Base-by-base conservation (phyloP, 2,329 filamentous ascomycete genomes). In the Emmonsiellopsis sp. region DNA sequence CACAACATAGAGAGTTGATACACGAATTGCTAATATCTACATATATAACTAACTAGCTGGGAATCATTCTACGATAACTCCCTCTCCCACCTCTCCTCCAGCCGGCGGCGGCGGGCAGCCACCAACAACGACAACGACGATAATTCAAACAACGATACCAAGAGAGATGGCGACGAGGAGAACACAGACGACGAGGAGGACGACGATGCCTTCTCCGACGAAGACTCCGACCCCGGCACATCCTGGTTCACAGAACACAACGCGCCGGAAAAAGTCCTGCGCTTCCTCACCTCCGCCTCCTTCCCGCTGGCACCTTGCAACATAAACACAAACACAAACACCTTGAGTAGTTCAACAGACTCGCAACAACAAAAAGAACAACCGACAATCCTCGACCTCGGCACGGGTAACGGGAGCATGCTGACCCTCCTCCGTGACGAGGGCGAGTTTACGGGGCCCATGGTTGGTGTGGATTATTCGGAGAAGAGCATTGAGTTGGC, bases 211-310 rank as follows among this genome's bases (percentile, higher is more conserved):
- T 72, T 91, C 70, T 70, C 80, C 57, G 83, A 94, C 72, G 82
- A 87, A 8, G 72, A 80, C 54, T 88, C 95, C 9, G 71, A 75
- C 75, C 86, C 86, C 55, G 92, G 92, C 60, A 95, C 90, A 32
- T 84, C 93, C 63, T 98, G 93, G 93, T 98, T 98, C 79, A 86
- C 90, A 68, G 93, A 97, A 73, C 87, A 89, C 34, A 83, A 86
- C 65, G 93, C 93, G 57, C 89, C 95, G 65, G 78, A 84, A 57
- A 91, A 91, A 65, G 83, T 95, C 55, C 71, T 95, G 26, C 69
- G 75, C 8, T 90, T 86, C 67, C 79, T 95, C 7, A 75, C 75
- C 3, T 71, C 75, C 3, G 69, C 74, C 11, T 70, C 70, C 1
- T 71, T 76, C 31, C 66, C 81, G 58, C 62, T 73, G 4, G 64